Percentiles rank a stretch among this genome's conserved stretches.
Conservation (phyloP, 2,329 filamentous ascomycete genomes). For the Fusarium chuoi region DNA sequence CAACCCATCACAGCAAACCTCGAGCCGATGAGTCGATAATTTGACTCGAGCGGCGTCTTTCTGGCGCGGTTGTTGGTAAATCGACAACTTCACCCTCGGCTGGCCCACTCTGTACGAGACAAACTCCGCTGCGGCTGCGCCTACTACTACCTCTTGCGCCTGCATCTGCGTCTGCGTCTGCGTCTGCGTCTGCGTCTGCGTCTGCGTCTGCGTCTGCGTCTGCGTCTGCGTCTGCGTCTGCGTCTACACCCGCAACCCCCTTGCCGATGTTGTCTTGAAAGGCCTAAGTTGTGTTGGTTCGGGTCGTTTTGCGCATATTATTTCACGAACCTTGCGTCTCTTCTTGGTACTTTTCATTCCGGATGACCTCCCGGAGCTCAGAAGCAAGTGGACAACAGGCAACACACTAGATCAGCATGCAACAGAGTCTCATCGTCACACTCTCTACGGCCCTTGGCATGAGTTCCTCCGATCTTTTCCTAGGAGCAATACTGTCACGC, state of each 20-base stretch:
- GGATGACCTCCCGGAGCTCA: conserved; percentile 32
- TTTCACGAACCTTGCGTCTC: conserved; percentile 26
- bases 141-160: conserved; percentile 17
- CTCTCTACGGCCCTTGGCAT: conserved; percentile 22
- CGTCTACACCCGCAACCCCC: conserved; percentile 17
- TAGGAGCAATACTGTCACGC: not conserved
- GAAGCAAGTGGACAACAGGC: conserved; percentile 26
- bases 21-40: conserved; percentile 19
- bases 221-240: conserved; percentile 18
- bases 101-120: conserved; percentile 30
- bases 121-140: conserved; percentile 27
- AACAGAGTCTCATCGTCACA: conserved; percentile 27
- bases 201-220: not conserved
- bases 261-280: not conserved
- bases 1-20: conserved; percentile 32
- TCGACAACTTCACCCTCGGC: conserved; percentile 17
- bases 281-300: conserved; percentile 5
- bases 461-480: conserved; percentile 24
- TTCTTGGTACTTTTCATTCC: conserved; percentile 23
- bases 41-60: conserved; percentile 22
- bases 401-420: conserved; percentile 37
- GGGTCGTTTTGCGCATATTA: conserved; percentile 10
- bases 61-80: conserved; percentile 16
- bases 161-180: conserved; percentile 13
- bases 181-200: conserved; percentile 12